These are phyloP conservation scores for Bjerkandera adusta DNA, from an alignment of 1,284 basidiomycete genomes.

Conservation along the genomic window DNA sequence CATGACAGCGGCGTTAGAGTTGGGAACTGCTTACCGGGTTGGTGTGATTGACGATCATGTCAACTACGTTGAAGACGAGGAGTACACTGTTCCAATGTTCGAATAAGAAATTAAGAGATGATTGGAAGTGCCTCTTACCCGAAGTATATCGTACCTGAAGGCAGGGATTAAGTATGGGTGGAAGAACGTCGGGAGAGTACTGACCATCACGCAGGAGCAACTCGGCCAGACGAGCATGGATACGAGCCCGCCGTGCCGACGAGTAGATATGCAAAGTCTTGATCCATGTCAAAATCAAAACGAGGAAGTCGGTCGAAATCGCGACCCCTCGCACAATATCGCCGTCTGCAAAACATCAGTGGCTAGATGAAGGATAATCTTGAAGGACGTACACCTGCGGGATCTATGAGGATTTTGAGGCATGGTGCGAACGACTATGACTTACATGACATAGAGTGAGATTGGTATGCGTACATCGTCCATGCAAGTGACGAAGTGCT, in stretches of 20 bases:
- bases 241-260: neutral
- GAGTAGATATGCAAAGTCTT: constrained; percentile 17
- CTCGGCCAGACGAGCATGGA: constrained; percentile 3
- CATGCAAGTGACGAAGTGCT: no score
- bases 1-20: constrained; percentile 3
- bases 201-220: constrained; percentile 22
- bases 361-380: no score
- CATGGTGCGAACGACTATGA: no score
- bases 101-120: neutral
- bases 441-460: no score
- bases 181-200: neutral
- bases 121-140: neutral
- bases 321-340: constrained; percentile 19
- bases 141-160: neutral
- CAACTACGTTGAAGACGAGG: constrained; percentile 20
- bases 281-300: constrained; percentile 21
- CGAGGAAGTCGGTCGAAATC: constrained; percentile 17
- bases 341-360: constrained; percentile 17
- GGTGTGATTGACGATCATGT: constrained; percentile 16
- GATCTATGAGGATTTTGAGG: no score
- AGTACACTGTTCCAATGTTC: constrained; percentile 6
- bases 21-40: neutral
- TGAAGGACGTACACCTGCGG: no score
- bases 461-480: no score
- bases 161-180: neutral